Conservation (phyloP, 1,284 basidiomycete species). For the Malassezia caprae region DNA sequence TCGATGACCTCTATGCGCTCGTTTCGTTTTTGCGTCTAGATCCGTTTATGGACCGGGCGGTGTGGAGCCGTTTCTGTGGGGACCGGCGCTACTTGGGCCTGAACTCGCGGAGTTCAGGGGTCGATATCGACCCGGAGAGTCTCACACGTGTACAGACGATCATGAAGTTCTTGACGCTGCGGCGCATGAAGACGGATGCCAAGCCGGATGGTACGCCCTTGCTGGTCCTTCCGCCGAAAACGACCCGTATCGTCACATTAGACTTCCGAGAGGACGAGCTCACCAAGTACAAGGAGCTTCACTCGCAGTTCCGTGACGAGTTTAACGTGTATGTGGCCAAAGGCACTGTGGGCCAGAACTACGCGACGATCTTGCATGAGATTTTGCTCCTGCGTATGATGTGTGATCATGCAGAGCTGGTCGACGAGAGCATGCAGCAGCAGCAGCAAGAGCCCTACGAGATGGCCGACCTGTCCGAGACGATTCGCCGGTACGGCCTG, state of each 20-base stretch:
- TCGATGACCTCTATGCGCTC: constrained; percentile 92
- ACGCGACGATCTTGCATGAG: constrained; percentile 92
- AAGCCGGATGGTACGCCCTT: constrained; percentile 71
- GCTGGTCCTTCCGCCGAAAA: constrained; percentile 68
- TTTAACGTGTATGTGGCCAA: constrained; percentile 77
- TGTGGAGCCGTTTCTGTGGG: constrained; percentile 88
- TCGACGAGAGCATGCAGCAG: constrained; percentile 53
- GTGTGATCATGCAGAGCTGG: constrained; percentile 88
- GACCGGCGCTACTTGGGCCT: constrained; percentile 62
- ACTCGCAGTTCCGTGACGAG: constrained; percentile 75
- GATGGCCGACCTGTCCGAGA: constrained; percentile 54
- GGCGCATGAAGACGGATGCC: constrained; percentile 85
- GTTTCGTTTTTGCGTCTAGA: constrained; percentile 87
- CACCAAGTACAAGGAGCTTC: constrained; percentile 75
- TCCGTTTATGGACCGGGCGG: constrained; percentile 82
- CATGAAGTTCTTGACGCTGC: constrained; percentile 91
- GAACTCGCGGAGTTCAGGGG: constrained; percentile 5
- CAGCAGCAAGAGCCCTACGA: background rate
- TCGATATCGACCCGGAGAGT: constrained; percentile 64
- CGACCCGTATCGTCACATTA: constrained; percentile 72
- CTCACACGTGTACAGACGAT: constrained; percentile 87
- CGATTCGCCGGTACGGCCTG: constrained; percentile 72
- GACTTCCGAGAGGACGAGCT: constrained; percentile 75
- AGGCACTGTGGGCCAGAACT: constrained; percentile 84
- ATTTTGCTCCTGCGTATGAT: constrained; percentile 68